These are phyloP conservation scores for Cytospora chrysosperma DNA, from an alignment of 2,329 filamentous ascomycete species.

Conservation along the genomic window DNA sequence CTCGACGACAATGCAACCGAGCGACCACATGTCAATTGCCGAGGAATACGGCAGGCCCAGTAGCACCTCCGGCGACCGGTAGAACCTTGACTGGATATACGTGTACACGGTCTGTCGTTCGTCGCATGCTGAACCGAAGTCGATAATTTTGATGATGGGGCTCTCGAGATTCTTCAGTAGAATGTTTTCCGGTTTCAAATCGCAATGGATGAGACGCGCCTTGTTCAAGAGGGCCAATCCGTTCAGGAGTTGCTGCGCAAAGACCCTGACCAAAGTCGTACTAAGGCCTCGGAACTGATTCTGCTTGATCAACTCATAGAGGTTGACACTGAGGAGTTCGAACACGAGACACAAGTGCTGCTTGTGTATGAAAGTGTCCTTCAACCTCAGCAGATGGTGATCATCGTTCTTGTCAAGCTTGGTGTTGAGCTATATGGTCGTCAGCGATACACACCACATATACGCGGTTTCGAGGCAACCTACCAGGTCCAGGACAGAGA, in stretches of 20 bases:
- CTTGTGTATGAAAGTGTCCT: slow-evolving; percentile 96
- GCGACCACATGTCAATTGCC: slow-evolving; percentile 99
- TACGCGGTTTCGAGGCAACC: slow-evolving; percentile 30
- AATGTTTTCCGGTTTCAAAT: slow-evolving; percentile 98
- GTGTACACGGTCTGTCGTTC: slow-evolving; percentile 98
- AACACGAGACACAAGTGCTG: slow-evolving; percentile 97
- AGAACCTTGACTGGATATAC: slow-evolving; percentile 98
- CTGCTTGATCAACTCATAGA: slow-evolving; percentile 99
- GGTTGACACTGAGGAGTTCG: slow-evolving; percentile 91
- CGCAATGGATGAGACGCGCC: slow-evolving; percentile 94
- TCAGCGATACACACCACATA: slow-evolving; percentile 8
- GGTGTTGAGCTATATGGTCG: slow-evolving; percentile 73
- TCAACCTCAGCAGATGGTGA: slow-evolving; percentile 88
- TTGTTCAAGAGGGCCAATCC: slow-evolving; percentile 92
- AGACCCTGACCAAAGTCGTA: slow-evolving; percentile 94
- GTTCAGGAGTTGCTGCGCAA: slow-evolving; percentile 94
- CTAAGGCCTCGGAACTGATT: slow-evolving; percentile 98
- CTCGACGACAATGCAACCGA: slow-evolving; percentile 97
- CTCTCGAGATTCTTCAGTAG: slow-evolving; percentile 96
- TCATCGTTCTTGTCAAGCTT: slow-evolving; percentile 99
- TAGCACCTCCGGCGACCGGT: slow-evolving; percentile 92
- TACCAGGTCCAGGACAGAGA: slow-evolving; percentile 93
- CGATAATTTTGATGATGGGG: slow-evolving; percentile 99
- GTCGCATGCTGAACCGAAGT: slow-evolving; percentile 97
- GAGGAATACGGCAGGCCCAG: slow-evolving; percentile 96